Conservation (phyloP, 441 rosid genomes). For the Gossypium laxum region DNA sequence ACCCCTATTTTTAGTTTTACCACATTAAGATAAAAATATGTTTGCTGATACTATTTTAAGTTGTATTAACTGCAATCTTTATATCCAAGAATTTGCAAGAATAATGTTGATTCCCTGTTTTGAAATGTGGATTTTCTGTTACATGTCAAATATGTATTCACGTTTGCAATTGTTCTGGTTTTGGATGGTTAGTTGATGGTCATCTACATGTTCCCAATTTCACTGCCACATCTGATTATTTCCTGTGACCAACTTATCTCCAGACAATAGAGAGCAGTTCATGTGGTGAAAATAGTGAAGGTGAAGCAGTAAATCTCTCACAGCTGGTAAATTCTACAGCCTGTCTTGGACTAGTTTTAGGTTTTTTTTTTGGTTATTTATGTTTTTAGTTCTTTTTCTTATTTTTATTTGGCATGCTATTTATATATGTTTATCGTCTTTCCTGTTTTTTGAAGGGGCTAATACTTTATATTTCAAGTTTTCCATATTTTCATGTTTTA, state of each 20-base stretch:
- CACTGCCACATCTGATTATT: slow-evolving; percentile 15
- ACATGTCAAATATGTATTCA: slow-evolving; percentile 4
- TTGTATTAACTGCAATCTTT: not conserved
- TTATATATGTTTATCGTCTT: not conserved
- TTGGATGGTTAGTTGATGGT: not conserved
- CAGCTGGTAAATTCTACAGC: slow-evolving; percentile 66
- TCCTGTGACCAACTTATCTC: slow-evolving; percentile 16
- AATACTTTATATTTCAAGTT: slow-evolving; percentile 21
- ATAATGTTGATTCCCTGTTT: not conserved
- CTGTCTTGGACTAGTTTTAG: slow-evolving; percentile 15
- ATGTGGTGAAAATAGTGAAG: slow-evolving; percentile 58
- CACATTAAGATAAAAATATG: not conserved
- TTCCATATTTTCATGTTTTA: slow-evolving; percentile 19
- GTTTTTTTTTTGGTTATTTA: not conserved
- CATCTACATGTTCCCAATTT: not conserved
- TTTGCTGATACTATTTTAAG: not conserved
- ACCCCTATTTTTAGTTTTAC: not conserved
- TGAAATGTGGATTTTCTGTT: slow-evolving; percentile 4
- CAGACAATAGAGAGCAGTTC: slow-evolving; percentile 95
- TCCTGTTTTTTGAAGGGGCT: not conserved
- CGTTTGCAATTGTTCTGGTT: slow-evolving; percentile 6
- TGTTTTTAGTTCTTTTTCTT: slow-evolving; percentile 1
- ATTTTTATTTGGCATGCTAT: slow-evolving; percentile 6
- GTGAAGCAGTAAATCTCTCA: slow-evolving; percentile 90
- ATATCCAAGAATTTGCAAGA: not conserved